Percentiles rank a stretch among this genome's conserved stretches.
phyloP scores from a whole-genome alignment of 2,329 filamentous ascomycete genomes.

The Sporothrix mexicana region DNA sequence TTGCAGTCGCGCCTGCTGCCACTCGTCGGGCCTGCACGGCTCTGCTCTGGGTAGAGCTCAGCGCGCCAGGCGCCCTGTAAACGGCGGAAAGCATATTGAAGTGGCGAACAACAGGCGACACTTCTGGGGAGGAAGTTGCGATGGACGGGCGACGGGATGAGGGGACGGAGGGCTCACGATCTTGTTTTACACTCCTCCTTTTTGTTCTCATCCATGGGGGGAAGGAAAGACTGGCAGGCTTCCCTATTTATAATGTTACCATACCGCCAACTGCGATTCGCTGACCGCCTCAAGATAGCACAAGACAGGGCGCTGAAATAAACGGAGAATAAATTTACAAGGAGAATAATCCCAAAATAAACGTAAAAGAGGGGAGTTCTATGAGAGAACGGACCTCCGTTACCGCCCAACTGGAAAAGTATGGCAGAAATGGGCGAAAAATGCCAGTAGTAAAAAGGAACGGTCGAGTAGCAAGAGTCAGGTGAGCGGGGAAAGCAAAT shows the following conservation, averaged over 20 bases:
- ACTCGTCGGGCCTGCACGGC: slow-evolving; percentile 10
- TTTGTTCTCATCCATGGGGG: neutral
- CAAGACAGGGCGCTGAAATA: slow-evolving; percentile 15
- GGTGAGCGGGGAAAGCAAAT: neutral
- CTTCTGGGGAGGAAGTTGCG: slow-evolving; percentile 2
- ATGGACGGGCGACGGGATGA: neutral
- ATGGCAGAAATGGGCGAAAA: neutral
- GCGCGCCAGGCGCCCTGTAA: slow-evolving; percentile 29
- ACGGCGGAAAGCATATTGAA: slow-evolving; percentile 27
- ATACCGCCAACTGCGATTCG: neutral
- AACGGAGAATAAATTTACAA: slow-evolving; percentile 15
- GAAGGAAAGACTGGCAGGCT: neutral
- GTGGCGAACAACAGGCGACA: slow-evolving; percentile 9
- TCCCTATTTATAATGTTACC: slow-evolving; percentile 29
- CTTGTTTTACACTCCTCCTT: neutral
- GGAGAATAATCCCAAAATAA: neutral
- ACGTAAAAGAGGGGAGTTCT: neutral
- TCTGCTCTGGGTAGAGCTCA: slow-evolving; percentile 5
- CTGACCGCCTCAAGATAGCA: slow-evolving; percentile 31
- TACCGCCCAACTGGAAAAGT: slow-evolving; percentile 2
- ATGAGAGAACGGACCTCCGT: slow-evolving; percentile 21
- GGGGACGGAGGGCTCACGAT: slow-evolving; percentile 11
- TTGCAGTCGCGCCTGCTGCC: slow-evolving; percentile 17
- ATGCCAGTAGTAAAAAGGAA: neutral
- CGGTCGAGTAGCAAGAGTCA: slow-evolving; percentile 6